Evolutionary conservation across 257 asterid species (phyloP).

Genomic region (Solanum infundibuliforme): DNA sequence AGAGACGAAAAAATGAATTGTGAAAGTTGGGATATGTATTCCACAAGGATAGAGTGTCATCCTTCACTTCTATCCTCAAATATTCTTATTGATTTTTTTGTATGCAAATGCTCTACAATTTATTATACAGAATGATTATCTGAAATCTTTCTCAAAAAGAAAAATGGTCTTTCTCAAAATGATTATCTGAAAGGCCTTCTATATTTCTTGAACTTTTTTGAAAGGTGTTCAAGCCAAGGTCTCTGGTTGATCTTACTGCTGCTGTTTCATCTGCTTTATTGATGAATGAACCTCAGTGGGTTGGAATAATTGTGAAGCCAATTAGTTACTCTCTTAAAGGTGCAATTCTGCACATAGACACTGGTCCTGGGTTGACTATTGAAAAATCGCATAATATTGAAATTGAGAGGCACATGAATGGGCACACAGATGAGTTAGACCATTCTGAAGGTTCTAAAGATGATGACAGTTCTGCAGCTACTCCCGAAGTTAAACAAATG

Average conservation of each 20-base stretch:
- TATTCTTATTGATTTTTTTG: background rate
- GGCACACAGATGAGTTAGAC: slow-evolving; percentile 16
- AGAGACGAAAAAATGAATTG: background rate
- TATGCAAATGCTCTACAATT: background rate
- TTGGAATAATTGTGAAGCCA: slow-evolving; percentile 83
- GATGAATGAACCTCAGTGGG: slow-evolving; percentile 92
- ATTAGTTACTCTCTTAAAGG: slow-evolving; percentile 75
- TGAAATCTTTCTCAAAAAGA: background rate
- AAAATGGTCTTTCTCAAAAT: background rate
- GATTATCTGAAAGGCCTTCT: background rate
- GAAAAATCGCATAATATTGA: slow-evolving; percentile 58
- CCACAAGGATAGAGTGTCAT: background rate
- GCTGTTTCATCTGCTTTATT: slow-evolving; percentile 95
- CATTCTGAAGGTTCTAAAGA: slow-evolving; percentile 8
- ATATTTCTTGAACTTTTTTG: background rate
- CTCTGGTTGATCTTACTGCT: slow-evolving; percentile 90
- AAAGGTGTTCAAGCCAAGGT: slow-evolving; percentile 85
- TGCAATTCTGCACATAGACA: slow-evolving; percentile 75
- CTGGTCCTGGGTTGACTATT: slow-evolving; percentile 94
- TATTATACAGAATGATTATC: background rate
- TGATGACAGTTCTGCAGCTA: slow-evolving; percentile 17
- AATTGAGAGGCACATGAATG: slow-evolving; percentile 53
- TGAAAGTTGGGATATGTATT: background rate
- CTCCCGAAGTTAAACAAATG: slow-evolving; percentile 42
- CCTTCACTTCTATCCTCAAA: background rate